Percentiles rank a stretch among this genome's conserved stretches.
Conservation (phyloP, 129 eudicot genomes). For the Gnaphalium uliginosum region DNA sequence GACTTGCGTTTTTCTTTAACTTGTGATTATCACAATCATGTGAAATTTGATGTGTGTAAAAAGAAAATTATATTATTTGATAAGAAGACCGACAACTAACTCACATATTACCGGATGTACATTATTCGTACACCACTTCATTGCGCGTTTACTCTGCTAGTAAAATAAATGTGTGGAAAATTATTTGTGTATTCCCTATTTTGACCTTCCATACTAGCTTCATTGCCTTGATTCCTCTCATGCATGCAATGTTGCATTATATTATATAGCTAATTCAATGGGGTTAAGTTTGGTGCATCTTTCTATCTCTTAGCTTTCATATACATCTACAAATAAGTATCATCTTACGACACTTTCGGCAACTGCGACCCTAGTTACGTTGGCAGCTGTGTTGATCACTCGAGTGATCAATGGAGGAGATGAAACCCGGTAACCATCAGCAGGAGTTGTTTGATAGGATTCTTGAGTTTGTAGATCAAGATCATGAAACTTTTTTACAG, state of each 20-base stretch:
- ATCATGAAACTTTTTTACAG: slow-evolving; percentile 23
- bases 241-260: background rate
- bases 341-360: background rate
- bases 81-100: no score
- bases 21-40: no score
- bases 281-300: background rate
- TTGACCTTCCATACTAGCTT: background rate
- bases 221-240: background rate
- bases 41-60: no score
- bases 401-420: background rate
- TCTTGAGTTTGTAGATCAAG: slow-evolving; percentile 20
- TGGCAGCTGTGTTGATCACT: background rate
- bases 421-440: background rate
- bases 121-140: no score
- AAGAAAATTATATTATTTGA: no score
- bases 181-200: background rate
- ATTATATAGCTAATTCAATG: background rate
- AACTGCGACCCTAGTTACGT: background rate
- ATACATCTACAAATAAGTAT: background rate
- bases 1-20: no score
- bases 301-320: background rate
- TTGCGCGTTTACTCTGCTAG: no score
- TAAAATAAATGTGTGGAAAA: background rate
- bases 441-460: slow-evolving; percentile 20
- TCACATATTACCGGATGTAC: no score